Evolutionary conservation across 2,329 filamentous ascomycete genomes (phyloP).

Genomic region (Fusarium tanahbumbuense): DNA sequence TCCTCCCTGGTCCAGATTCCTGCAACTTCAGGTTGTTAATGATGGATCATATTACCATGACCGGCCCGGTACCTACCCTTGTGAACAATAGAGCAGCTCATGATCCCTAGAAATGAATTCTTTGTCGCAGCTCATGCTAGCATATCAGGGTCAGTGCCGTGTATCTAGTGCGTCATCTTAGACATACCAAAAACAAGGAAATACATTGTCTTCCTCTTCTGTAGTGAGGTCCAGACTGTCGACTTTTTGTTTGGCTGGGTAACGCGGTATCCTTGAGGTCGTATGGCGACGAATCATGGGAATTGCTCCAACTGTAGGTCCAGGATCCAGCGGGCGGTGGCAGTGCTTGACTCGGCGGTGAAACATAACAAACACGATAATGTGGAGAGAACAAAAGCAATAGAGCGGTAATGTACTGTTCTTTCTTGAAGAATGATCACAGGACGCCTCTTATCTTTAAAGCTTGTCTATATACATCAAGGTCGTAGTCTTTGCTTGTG

Average conservation of each 20-base stretch:
- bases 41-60: background rate
- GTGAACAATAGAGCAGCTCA: background rate
- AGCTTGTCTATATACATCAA: background rate
- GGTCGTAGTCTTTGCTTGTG: accelerated
- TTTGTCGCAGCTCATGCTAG: background rate
- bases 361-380: background rate
- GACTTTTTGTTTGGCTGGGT: background rate
- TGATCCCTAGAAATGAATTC: background rate
- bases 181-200: background rate
- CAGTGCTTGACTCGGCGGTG: background rate
- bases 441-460: background rate
- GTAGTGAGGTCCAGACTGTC: background rate
- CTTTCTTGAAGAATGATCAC: background rate
- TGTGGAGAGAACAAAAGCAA: background rate
- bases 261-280: background rate
- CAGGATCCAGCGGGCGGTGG: background rate
- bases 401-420: background rate
- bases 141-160: background rate
- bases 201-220: background rate
- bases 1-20: background rate
- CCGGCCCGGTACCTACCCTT: background rate
- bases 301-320: background rate
- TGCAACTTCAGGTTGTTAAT: background rate
- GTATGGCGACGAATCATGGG: background rate
- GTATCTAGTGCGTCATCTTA: background rate